A percentile compares a stretch with the other conserved stretches of the same genome.
Evolutionary conservation across 148 eudicot genomes (phyloP).

Genomic region (Vaccinium corymbosum): DNA sequence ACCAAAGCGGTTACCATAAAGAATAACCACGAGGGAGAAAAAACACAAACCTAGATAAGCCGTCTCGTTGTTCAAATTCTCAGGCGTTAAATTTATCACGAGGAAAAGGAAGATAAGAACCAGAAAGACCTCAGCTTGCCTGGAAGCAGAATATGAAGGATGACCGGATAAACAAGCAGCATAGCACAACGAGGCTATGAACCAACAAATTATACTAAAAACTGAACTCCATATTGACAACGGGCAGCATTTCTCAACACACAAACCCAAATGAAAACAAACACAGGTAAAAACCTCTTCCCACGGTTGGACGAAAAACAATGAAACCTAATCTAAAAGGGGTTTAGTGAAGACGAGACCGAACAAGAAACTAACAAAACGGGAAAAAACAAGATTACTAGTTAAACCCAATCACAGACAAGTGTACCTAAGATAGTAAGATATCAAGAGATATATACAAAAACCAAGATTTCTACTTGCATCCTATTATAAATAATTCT

Average conservation of each 20-base stretch:
- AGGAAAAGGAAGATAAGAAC: neutral
- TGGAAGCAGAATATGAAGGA: neutral
- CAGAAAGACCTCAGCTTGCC: neutral
- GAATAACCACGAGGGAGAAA: neutral
- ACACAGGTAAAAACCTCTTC: neutral
- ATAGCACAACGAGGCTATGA: neutral
- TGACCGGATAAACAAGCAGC: neutral
- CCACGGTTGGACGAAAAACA: neutral
- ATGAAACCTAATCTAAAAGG: neutral
- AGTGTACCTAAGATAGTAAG: neutral
- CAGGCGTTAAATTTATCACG: neutral
- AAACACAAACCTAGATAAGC: neutral
- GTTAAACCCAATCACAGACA: neutral
- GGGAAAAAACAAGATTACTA: too few relatives aligned
- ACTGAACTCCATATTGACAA: neutral
- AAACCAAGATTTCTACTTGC: neutral
- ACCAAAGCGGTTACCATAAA: neutral
- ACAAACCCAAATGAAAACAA: neutral
- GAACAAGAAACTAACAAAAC: neutral
- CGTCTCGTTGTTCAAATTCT: neutral
- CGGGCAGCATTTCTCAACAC: too few relatives aligned
- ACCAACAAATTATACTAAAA: neutral
- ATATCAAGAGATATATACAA: neutral
- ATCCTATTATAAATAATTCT: too few relatives aligned
- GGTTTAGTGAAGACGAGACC: neutral